Base-by-base conservation (phyloP, 2,329 filamentous ascomycete genomes). In the Cryphonectria japonica region DNA sequence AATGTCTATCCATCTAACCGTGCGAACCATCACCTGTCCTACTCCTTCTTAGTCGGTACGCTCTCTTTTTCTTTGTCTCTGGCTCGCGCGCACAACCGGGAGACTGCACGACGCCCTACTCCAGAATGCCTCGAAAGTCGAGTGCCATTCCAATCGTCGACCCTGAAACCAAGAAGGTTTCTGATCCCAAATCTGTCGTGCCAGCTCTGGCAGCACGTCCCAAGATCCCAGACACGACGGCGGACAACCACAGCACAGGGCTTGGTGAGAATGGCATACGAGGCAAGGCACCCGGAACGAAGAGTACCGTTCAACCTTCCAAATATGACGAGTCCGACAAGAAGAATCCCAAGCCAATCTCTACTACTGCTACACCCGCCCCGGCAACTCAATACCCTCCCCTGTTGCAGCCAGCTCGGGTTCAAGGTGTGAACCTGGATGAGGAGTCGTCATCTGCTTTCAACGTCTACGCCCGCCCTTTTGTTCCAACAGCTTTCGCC, bases 381-480 rank as follows among this genome's bases (percentile, higher is more conserved):
- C 11, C 52, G 8, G 22, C 52, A 37, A 9, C 61, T 29, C 22
- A 63, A 6, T 13, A 19, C 19, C 60, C n/a, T 16, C 16, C 29
- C 13, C 43, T 34, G 26, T 14, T 9, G 3, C 11, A 32, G 13
- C 50, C 41, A 13, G 19, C 19, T 57, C 37, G 26, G 19, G 14
- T 29, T 13, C 29, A 59, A 14, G 26, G 29, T 8, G 26, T 32
- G 54, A 34, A 32, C 8, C 26, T 34, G 7, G 64, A 61, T 32
- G 65, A 63, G 16, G 63, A 71, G 19, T 50, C 54, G 32, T 62
- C 68, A 13, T 37, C 46, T 13, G 72, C 69, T 3, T 75, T 75
- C 62, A 73, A 75, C 67, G 71, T 76, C 63, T 76, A 75, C 41
- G 75, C 74, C 16, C 68, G 72, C 4, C 71, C 75, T 13, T 76